phyloP scores from a whole-genome alignment of 352 stramenopile species.

The Globisporangium irregulare region DNA sequence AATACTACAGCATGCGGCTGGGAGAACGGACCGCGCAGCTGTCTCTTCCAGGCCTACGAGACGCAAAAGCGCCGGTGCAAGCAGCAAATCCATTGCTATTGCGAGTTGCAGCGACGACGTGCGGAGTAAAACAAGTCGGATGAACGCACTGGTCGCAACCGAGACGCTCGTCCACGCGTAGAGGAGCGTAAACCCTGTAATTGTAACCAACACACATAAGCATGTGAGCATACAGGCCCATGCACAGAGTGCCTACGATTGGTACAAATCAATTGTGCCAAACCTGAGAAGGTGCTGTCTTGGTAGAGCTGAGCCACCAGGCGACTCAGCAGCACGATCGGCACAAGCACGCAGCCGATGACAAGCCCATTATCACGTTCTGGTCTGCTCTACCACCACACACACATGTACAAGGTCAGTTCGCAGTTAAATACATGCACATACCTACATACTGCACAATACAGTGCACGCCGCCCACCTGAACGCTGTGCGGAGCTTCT shows the following conservation, averaged over 20 bases:
- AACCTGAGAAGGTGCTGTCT: slow-evolving; percentile 25
- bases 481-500: slow-evolving; percentile 8
- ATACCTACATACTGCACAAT: too few species aligned
- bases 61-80: slow-evolving; percentile 27
- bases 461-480: slow-evolving; percentile 3
- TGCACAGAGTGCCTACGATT: background rate
- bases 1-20: slow-evolving; percentile 29
- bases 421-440: background rate
- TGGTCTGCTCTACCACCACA: slow-evolving; percentile 23
- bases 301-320: slow-evolving; percentile 39
- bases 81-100: slow-evolving; percentile 35
- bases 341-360: slow-evolving; percentile 53
- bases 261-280: background rate
- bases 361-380: slow-evolving; percentile 59
- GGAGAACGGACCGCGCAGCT: slow-evolving; percentile 28
- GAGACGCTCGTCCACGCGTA: slow-evolving; percentile 57
- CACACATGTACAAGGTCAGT: background rate
- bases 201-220: background rate
- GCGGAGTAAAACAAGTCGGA: slow-evolving; percentile 41
- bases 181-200: slow-evolving; percentile 39
- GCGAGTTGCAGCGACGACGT: slow-evolving; percentile 34
- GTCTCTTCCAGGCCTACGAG: slow-evolving; percentile 24
- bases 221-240: background rate
- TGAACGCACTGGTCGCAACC: slow-evolving; percentile 38
- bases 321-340: slow-evolving; percentile 57